A percentile compares a stretch with the other conserved stretches of the same genome.
These are phyloP conservation scores for Pezicula rhizophila DNA, from an alignment of 2,329 filamentous ascomycete genomes.

Conservation along the genomic window DNA sequence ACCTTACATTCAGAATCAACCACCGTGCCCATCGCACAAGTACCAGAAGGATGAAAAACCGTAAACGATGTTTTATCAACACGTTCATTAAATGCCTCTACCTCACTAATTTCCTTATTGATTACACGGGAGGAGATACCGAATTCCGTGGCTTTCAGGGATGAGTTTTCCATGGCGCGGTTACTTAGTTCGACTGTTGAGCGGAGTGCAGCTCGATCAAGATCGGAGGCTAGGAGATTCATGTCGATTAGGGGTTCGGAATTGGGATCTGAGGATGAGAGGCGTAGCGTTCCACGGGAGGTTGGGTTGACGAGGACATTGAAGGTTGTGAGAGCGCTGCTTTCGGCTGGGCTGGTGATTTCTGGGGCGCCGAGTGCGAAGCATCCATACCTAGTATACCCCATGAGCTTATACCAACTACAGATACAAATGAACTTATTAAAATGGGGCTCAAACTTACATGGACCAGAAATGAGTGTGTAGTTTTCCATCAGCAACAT, in stretches of 20 bases:
- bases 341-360: not conserved
- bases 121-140: no score
- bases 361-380: not conserved
- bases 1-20: constrained; percentile 16
- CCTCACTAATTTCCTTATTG: not conserved
- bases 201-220: no score
- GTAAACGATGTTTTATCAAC: constrained; percentile 2
- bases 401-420: no score
- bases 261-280: constrained; percentile 3
- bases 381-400: not conserved
- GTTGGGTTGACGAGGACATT: constrained; percentile 4
- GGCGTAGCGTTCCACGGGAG: constrained; percentile 6
- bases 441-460: not conserved
- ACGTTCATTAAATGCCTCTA: constrained; percentile 1
- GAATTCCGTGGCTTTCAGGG: no score
- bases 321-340: not conserved
- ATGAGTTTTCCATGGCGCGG: no score
- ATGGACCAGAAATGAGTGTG: constrained; percentile 3
- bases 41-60: constrained; percentile 8
- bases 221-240: not conserved
- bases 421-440: no score
- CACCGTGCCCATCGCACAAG: constrained; percentile 18
- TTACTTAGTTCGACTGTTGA: no score
- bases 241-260: constrained; percentile 4
- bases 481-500: not conserved